A percentile compares a stretch with the other conserved stretches of the same genome.
Conservation (phyloP, 1,139 yeast species). For the Diutina sp. region DNA sequence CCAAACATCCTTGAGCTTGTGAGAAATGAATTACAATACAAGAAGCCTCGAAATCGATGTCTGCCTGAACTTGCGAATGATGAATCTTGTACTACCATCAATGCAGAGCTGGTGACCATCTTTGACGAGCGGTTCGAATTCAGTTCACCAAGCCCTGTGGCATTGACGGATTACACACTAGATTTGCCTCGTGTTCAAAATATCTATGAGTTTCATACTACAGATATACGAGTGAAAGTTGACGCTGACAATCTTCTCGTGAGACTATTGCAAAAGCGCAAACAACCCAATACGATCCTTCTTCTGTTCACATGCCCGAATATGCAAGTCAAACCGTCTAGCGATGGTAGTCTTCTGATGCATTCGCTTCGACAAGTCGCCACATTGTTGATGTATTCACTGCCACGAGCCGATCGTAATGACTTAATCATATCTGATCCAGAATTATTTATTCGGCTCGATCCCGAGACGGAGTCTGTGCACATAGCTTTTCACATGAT, state of each 20-base stretch:
- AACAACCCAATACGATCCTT: slow-evolving; percentile 6
- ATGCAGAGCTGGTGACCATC: neutral
- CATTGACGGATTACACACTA: neutral
- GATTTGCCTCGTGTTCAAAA: neutral
- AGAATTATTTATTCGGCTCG: slow-evolving; percentile 2
- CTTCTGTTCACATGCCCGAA: slow-evolving; percentile 22
- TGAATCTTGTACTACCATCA: neutral
- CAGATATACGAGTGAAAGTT: neutral
- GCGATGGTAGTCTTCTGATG: neutral
- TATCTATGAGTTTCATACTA: neutral
- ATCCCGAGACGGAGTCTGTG: slow-evolving; percentile 4
- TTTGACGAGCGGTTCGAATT: neutral
- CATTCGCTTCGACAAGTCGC: neutral
- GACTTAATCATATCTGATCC: neutral
- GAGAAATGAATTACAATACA: neutral
- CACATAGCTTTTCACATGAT: slow-evolving; percentile 3
- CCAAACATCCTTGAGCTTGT: neutral
- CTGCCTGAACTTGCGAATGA: neutral
- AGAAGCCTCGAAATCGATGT: neutral
- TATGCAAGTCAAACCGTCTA: slow-evolving; percentile 11
- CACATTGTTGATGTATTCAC: neutral
- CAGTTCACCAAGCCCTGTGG: neutral
- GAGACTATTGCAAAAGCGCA: neutral
- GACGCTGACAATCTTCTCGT: neutral
- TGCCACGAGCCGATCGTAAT: neutral